Percentiles rank a stretch among this genome's conserved stretches.
These are phyloP conservation scores for Brettanomyces custersianus DNA, from an alignment of 805 yeast species.

Conservation along the genomic window DNA sequence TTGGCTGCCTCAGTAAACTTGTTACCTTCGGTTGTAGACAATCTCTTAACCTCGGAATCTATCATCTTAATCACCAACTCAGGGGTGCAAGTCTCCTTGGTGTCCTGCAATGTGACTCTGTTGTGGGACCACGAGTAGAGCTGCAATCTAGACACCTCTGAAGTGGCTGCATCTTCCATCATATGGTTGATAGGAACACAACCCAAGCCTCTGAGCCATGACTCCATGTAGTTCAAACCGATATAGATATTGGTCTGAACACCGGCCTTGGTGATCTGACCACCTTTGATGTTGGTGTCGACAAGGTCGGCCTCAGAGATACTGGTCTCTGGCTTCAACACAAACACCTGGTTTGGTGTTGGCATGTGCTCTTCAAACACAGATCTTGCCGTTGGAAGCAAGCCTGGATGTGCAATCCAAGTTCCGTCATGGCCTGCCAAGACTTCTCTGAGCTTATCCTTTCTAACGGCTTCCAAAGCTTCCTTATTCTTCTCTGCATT, in stretches of 20 bases:
- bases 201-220: conserved; percentile 78
- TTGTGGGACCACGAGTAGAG: conserved; percentile 80
- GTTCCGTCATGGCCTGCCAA: conserved; percentile 79
- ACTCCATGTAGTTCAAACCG: conserved; percentile 75
- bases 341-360: conserved; percentile 66
- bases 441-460: conserved; percentile 71
- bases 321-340: conserved; percentile 30
- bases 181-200: conserved; percentile 79
- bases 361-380: conserved; percentile 73
- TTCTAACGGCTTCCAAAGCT: conserved; percentile 66
- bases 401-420: conserved; percentile 85
- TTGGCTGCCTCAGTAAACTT: conserved; percentile 62
- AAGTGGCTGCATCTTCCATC: conserved; percentile 90
- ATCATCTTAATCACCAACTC: conserved; percentile 48
- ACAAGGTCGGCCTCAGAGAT: conserved; percentile 50
- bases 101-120: conserved; percentile 48
- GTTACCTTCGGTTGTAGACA: conserved; percentile 48
- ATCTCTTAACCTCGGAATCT: conserved; percentile 50
- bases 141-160: conserved; percentile 79
- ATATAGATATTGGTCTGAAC: conserved; percentile 64
- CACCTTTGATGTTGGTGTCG: conserved; percentile 55
- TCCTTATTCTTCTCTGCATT: conserved; percentile 53
- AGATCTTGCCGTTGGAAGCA: conserved; percentile 62
- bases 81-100: conserved; percentile 49
- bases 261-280: conserved; percentile 60